Evolutionary conservation across 257 asterid genomes (phyloP).

Genomic region (Henckelia pumila): DNA sequence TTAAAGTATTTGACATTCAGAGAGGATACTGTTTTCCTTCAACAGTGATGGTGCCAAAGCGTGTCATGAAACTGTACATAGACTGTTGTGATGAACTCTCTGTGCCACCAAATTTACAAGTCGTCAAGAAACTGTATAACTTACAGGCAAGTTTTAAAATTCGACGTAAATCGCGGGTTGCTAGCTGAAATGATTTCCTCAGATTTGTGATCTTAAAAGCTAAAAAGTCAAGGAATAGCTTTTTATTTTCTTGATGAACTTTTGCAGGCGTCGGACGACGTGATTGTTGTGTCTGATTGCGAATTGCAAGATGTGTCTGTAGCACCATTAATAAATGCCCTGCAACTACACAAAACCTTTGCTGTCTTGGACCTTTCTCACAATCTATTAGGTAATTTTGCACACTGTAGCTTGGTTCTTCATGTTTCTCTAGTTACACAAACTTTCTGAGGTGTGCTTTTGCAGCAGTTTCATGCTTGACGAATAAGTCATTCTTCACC

Average conservation of each 20-base stretch:
- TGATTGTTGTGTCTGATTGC: slow-evolving; percentile 74
- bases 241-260: slow-evolving; percentile 24
- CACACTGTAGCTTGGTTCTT: slow-evolving; percentile 17
- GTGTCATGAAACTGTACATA: slow-evolving; percentile 70
- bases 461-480: background rate
- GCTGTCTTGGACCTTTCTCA: slow-evolving; percentile 90
- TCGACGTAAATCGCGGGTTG: slow-evolving; percentile 6
- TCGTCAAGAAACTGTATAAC: slow-evolving; percentile 69
- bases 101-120: slow-evolving; percentile 63
- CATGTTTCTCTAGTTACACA: slow-evolving; percentile 15
- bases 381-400: slow-evolving; percentile 68
- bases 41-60: slow-evolving; percentile 81
- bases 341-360: slow-evolving; percentile 69
- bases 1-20: slow-evolving; percentile 17
- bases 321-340: slow-evolving; percentile 73
- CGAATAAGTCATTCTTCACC: background rate
- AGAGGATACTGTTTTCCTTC: slow-evolving; percentile 23
- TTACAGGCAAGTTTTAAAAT: slow-evolving; percentile 53
- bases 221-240: slow-evolving; percentile 8
- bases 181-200: slow-evolving; percentile 1
- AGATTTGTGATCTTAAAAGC: slow-evolving; percentile 7
- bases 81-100: slow-evolving; percentile 66
- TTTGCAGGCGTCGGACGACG: slow-evolving; percentile 84
- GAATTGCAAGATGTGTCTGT: slow-evolving; percentile 80
- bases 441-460: background rate